Base-by-base conservation (phyloP, 257 asterid genomes). In the Orobanche coerulescens region DNA sequence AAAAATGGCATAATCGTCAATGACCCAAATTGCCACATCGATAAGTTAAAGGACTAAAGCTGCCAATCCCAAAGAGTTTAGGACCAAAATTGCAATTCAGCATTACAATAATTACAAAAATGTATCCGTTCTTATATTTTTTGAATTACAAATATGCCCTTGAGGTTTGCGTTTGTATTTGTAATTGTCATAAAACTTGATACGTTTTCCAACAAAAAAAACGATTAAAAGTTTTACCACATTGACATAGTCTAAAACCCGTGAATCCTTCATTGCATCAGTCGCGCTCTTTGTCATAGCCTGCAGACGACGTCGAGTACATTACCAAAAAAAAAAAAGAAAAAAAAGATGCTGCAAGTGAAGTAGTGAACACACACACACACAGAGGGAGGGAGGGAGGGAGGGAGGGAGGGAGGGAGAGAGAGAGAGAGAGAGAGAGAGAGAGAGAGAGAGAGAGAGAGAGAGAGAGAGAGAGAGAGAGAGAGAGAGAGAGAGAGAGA, bases 201-300 rank as follows among this genome's bases (percentile, higher is more conserved):
- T 13, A 28, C 66, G 40, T 37, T 55, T 50, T 48, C 26, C 37
- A 28, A 58, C 34, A 52, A 58, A 66, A 13, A n/a, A 36, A 19
- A 33, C 3, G 26, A 10, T 22, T 16, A 36, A 67, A 55, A 62
- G 52, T 58, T 47, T 71, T 71, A 93, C 98, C 91, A 82, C 80
- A 68, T 64, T 78, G 49, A 78, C 92, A 65, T 81, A 93, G 22
- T 93, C 99, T 7, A 83, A 34, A 66, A 93, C 96, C 73, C 97
- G 81, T 1, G 99, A 86, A 71, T 93, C 98, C 78, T 83, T 89
- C 86, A 89, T 79, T 28, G 97, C 99, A 66, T 89, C 95, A 0
- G 99, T 93, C 6, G 85, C 76, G 73, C 65, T 67, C 82, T 75
- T 86, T 49, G 80, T 44, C 66, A 82, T 73, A 37, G 94, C 94